These are phyloP conservation scores for Phylloporus rhodoxanthus DNA, from an alignment of 768 basidiomycete genomes.

Conservation along the genomic window DNA sequence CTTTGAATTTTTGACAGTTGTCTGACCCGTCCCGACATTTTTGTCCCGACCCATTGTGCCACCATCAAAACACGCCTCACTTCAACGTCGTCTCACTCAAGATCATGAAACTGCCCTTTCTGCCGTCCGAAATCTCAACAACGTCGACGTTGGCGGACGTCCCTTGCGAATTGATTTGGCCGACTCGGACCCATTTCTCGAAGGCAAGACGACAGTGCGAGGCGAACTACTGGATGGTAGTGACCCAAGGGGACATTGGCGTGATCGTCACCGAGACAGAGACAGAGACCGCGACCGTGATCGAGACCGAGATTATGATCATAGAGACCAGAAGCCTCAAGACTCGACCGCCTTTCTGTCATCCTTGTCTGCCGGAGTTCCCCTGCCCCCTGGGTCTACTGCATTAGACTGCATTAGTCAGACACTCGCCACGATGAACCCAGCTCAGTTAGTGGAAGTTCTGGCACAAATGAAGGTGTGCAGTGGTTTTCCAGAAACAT, in stretches of 20 bases:
- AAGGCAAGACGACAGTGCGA: slow-evolving; percentile 83
- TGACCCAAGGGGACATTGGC: slow-evolving; percentile 33
- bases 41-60: slow-evolving; percentile 4
- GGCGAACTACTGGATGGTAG: slow-evolving; percentile 75
- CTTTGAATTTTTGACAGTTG: slow-evolving; percentile 19
- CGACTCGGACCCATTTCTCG: slow-evolving; percentile 86
- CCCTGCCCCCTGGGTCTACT: slow-evolving; percentile 62
- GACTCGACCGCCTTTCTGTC: slow-evolving; percentile 55
- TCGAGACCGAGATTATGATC: slow-evolving; percentile 37
- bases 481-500: slow-evolving; percentile 19
- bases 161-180: slow-evolving; percentile 92
- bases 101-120: slow-evolving; percentile 95
- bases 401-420: slow-evolving; percentile 80
- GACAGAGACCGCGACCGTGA: slow-evolving; percentile 50
- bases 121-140: slow-evolving; percentile 94
- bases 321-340: slow-evolving; percentile 30
- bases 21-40: slow-evolving; percentile 36
- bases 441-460: slow-evolving; percentile 84
- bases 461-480: slow-evolving; percentile 97
- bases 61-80: slow-evolving; percentile 4
- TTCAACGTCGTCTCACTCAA: slow-evolving; percentile 27
- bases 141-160: slow-evolving; percentile 86
- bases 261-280: slow-evolving; percentile 48
- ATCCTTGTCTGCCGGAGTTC: slow-evolving; percentile 69
- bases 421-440: slow-evolving; percentile 77